Evolutionary conservation across 768 basidiomycete genomes (phyloP).

Genomic region (Coprinopsis strossmayeri): DNA sequence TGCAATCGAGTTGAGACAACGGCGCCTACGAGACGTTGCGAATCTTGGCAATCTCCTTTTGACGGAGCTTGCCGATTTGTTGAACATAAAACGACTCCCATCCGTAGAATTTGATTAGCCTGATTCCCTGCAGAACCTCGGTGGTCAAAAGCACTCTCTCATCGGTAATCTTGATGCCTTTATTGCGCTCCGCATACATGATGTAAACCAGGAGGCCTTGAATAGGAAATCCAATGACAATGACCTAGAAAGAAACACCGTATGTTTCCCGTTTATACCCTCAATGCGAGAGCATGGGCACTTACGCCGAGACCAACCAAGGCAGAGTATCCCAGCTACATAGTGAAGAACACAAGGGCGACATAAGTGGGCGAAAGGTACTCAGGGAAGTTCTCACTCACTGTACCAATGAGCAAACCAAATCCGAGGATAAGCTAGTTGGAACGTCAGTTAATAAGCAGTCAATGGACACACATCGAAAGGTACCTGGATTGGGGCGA

Average conservation of each 20-base stretch:
- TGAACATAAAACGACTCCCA: slow-evolving; percentile 48
- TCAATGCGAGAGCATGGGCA: slow-evolving; percentile 1
- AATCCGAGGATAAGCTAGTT: slow-evolving; percentile 46
- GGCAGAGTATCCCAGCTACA: slow-evolving; percentile 61
- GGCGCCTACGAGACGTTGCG: slow-evolving; percentile 29
- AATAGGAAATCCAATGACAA: slow-evolving; percentile 52
- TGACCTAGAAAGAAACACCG: too few species aligned
- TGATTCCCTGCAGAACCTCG: slow-evolving; percentile 64
- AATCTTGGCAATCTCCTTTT: slow-evolving; percentile 32
- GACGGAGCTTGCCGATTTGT: slow-evolving; percentile 34
- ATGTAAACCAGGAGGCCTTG: slow-evolving; percentile 45
- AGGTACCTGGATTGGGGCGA: slow-evolving; percentile 22
- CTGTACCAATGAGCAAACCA: slow-evolving; percentile 54
- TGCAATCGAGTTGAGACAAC: not conserved
- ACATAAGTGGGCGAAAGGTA: too few species aligned
- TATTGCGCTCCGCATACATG: slow-evolving; percentile 47
- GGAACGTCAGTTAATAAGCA: not conserved
- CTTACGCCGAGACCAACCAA: slow-evolving; percentile 50
- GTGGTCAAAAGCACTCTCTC: slow-evolving; percentile 55
- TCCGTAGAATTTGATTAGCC: slow-evolving; percentile 58
- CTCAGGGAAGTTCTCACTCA: slow-evolving; percentile 20
- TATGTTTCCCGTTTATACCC: too few species aligned
- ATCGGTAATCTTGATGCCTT: slow-evolving; percentile 61
- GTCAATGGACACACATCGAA: too few species aligned
- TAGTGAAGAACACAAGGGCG: not conserved